phyloP scores from a whole-genome alignment of 2,329 filamentous ascomycete species.

The Aureobasidium mangrovei region DNA sequence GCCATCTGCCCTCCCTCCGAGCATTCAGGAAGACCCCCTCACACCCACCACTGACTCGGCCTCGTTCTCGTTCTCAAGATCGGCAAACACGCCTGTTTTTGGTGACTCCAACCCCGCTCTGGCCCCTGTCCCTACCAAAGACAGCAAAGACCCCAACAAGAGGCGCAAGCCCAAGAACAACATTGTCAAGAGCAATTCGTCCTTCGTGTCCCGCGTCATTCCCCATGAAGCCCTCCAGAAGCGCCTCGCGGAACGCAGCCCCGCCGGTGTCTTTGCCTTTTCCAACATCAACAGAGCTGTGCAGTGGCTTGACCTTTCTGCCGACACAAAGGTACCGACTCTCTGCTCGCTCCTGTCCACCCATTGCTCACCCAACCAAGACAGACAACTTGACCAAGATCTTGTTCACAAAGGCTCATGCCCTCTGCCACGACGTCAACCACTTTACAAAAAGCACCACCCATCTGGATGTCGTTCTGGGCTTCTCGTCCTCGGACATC shows the following conservation, averaged over 20 bases:
- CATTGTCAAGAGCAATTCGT: conserved; percentile 96
- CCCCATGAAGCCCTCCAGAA: conserved; percentile 75
- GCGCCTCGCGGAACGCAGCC: conserved; percentile 66
- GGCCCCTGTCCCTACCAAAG: conserved; percentile 55
- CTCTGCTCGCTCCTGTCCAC: not conserved
- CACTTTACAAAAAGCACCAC: conserved; percentile 64
- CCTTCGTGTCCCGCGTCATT: conserved; percentile 94
- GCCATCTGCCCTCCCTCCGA: conserved; percentile 26
- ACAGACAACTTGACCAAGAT: conserved; percentile 92
- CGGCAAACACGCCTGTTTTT: conserved; percentile 52
- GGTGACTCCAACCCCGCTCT: conserved; percentile 78
- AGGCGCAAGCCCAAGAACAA: conserved; percentile 94
- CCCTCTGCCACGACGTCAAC: conserved; percentile 90
- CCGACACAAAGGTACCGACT: conserved; percentile 53
- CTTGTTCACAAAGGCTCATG: conserved; percentile 91
- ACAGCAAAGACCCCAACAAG: conserved; percentile 55
- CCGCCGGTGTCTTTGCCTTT: conserved; percentile 79
- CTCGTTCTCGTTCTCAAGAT: not conserved
- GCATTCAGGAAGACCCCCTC: conserved; percentile 37
- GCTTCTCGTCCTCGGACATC: conserved; percentile 91
- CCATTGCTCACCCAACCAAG: conserved; percentile 32
- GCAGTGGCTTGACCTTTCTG: conserved; percentile 88
- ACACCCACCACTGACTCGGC: conserved; percentile 12
- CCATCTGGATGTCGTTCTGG: conserved; percentile 88
- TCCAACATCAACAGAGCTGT: conserved; percentile 93